Conservation (phyloP, 257 asterid genomes). For the Cinchona pubescens region DNA sequence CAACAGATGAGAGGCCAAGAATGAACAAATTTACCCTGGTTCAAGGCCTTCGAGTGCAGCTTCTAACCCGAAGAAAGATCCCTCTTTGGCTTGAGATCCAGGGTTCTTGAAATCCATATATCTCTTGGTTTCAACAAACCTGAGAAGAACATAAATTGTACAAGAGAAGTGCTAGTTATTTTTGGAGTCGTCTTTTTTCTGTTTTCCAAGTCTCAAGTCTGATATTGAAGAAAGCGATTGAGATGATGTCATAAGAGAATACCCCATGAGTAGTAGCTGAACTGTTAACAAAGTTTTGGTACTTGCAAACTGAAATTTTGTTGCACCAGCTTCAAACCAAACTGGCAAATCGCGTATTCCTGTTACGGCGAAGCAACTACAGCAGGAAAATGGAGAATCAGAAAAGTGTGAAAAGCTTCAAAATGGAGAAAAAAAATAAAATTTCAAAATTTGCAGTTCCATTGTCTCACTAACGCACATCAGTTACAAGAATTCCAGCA, state of each 20-base stretch:
- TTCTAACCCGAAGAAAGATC: conserved; percentile 79
- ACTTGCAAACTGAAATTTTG: conserved; percentile 67
- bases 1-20: neutral
- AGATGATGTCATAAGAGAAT: conserved; percentile 15
- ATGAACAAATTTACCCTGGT: conserved; percentile 56
- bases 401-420: neutral
- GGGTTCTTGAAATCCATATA: conserved; percentile 77
- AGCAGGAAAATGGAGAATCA: conserved; percentile 13
- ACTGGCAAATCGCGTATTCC: conserved; percentile 70
- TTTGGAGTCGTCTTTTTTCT: neutral
- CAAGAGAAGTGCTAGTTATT: too few species aligned
- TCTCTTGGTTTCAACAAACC: conserved; percentile 81
- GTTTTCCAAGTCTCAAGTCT: neutral
- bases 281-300: conserved; percentile 61
- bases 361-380: conserved; percentile 70
- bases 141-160: conserved; percentile 14
- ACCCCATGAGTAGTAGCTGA: conserved; percentile 90
- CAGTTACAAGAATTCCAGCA: conserved; percentile 78
- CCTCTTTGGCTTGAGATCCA: conserved; percentile 83
- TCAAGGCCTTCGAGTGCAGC: conserved; percentile 77
- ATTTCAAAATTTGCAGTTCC: conserved; percentile 11
- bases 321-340: conserved; percentile 94
- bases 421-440: neutral
- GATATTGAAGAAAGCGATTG: neutral
- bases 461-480: conserved; percentile 39